These are phyloP conservation scores for Perkinsus chesapeaki DNA, from an alignment of 169 alveolate genomes.

Conservation along the genomic window DNA sequence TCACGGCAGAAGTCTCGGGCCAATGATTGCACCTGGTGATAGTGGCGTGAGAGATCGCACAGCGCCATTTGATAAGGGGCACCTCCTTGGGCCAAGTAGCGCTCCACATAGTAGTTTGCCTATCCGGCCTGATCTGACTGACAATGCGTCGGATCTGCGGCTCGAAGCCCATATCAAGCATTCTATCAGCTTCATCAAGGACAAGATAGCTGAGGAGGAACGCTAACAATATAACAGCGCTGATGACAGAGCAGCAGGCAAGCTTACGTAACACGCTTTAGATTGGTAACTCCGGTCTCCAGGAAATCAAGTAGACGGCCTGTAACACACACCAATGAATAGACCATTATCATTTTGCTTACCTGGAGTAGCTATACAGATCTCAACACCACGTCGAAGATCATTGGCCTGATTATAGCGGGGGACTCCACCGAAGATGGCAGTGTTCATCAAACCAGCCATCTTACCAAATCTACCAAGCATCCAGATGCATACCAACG, in stretches of 20 bases:
- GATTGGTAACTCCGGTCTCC: conserved; percentile 72
- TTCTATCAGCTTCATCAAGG: conserved; percentile 96
- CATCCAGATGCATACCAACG: neutral
- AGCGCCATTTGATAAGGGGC: conserved; percentile 60
- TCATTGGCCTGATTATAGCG: conserved; percentile 79
- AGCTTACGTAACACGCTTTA: conserved; percentile 78
- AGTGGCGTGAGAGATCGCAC: conserved; percentile 46
- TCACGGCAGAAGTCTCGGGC: conserved; percentile 80
- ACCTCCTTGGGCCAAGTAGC: conserved; percentile 96
- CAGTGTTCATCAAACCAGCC: conserved; percentile 55
- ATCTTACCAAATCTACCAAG: conserved; percentile 20
- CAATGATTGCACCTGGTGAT: conserved; percentile 51
- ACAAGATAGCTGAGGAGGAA: conserved; percentile 78
- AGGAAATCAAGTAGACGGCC: conserved; percentile 91
- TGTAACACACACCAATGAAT: neutral
- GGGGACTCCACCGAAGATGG: conserved; percentile 89
- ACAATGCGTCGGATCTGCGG: conserved; percentile 85
- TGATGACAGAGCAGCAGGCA: neutral
- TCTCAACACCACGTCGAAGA: conserved; percentile 69
- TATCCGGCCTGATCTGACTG: conserved; percentile 75
- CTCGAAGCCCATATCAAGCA: conserved; percentile 98
- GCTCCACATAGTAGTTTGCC: conserved; percentile 87
- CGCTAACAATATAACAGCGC: neutral
- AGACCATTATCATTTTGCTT: neutral
- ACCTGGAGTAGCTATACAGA: conserved; percentile 78